Evolutionary conservation across 345 rosid species (phyloP), one percentile per base, ranked within the genome.

Genomic region (Moricandia moricandioides): DNA sequence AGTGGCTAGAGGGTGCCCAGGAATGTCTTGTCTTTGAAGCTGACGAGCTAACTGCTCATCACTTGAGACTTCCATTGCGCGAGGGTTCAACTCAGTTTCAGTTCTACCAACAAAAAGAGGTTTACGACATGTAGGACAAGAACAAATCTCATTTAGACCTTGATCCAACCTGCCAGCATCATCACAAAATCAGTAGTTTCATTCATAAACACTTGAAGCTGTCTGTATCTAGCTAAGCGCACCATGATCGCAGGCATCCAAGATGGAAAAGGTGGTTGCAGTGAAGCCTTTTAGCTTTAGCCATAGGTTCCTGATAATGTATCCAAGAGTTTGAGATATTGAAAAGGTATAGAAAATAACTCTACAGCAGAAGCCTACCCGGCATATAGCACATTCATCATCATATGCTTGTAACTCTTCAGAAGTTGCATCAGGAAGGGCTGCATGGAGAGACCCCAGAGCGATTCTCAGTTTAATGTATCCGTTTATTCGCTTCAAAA

Each of bases 311-410:
- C 99, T 95, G 92, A 30, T n/a, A 60, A 75, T 68, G 49, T 79
- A 74, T 59, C 65, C 72, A 85, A 47, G 64, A 35, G 59, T 57
- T 69, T 63, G 57, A 67, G 21, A 62, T 39, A 69, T 8, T 30
- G 56, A 49, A 74, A 61, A 77, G 71, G 57, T 34, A 33, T 60
- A 76, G 45, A 21, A 69, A 72, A 51, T 34, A 55, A 12, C n/a
- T 6, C 64, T 66, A 65, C 34, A 14, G 60, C 40, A 40, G 31
- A 69, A 71, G 69, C 85, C 83, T 90, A 95, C 98, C 89, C 99
- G 86, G 75, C 99, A 95, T 51, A 95, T 95, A 74, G 98, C 99
- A 87, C 99, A 95, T 83, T 95, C 99, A 83, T 95, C 98, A 73
- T 95, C 94, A 78, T 87, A 95, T 71, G 90, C 88, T 49, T 70